These are phyloP conservation scores for Orbilia quercus DNA, from an alignment of 2,329 filamentous ascomycete genomes.

Conservation along the genomic window DNA sequence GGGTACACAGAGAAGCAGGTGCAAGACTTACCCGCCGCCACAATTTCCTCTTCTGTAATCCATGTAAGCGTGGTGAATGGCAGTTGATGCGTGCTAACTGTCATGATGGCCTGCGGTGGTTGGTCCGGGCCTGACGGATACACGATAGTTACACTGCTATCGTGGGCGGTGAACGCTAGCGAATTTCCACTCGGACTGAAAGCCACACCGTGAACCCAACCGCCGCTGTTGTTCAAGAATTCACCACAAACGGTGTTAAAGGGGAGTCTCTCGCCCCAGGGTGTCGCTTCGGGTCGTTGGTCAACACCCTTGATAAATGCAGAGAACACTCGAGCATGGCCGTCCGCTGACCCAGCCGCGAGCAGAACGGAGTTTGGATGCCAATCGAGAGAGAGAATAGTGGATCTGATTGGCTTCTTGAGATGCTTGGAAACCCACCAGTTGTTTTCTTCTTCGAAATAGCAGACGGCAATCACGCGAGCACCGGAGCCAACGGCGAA, in stretches of 20 bases:
- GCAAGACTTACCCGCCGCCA: slow-evolving; percentile 90
- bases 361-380: slow-evolving; percentile 97
- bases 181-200: slow-evolving; percentile 93
- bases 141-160: slow-evolving; percentile 95
- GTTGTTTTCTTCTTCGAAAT: slow-evolving; percentile 99
- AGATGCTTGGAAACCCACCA: slow-evolving; percentile 99
- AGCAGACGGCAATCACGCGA: slow-evolving; percentile 94
- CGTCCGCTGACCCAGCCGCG: slow-evolving; percentile 95
- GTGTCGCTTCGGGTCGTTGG: slow-evolving; percentile 81
- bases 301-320: slow-evolving; percentile 97
- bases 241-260: slow-evolving; percentile 99
- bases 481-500: slow-evolving; percentile 97
- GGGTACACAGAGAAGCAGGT: slow-evolving; percentile 28
- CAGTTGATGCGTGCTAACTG: slow-evolving; percentile 86
- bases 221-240: slow-evolving; percentile 93
- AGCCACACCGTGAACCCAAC: slow-evolving; percentile 92
- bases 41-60: slow-evolving; percentile 90
- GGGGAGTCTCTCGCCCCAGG: slow-evolving; percentile 93
- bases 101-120: slow-evolving; percentile 88
- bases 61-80: slow-evolving; percentile 94
- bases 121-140: slow-evolving; percentile 93
- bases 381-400: slow-evolving; percentile 94
- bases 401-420: slow-evolving; percentile 98
- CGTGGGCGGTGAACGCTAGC: slow-evolving; percentile 93
- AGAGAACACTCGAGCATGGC: slow-evolving; percentile 92